Evolutionary conservation across 2,329 filamentous ascomycete species (phyloP).

Genomic region (Dryadomyces sulphureus): DNA sequence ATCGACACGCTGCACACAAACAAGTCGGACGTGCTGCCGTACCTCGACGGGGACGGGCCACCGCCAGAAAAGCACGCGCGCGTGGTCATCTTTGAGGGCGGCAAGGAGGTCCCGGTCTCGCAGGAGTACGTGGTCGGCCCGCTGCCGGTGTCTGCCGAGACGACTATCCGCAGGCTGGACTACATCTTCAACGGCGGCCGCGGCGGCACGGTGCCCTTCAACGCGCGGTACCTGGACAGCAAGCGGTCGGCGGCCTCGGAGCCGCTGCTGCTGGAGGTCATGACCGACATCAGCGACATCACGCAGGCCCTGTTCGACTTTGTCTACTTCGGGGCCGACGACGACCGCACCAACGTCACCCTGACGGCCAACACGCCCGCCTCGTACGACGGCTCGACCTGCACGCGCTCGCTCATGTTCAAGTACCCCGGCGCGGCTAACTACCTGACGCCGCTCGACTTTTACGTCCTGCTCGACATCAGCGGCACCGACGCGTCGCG

Average conservation of each 20-base stretch:
- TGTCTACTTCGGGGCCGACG: conserved; percentile 16
- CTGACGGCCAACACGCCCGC: conserved; percentile 20
- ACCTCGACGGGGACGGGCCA: conserved; percentile 22
- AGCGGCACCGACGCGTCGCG: conserved; percentile 26
- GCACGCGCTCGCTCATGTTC: conserved; percentile 25
- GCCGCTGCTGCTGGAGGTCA: conserved; percentile 21
- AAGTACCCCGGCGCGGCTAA: conserved; percentile 22
- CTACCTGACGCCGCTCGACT: conserved; percentile 28
- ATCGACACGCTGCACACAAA: conserved; percentile 33
- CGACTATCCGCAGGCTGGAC: conserved; percentile 22
- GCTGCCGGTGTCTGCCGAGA: conserved; percentile 24
- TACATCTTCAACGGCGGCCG: conserved; percentile 28
- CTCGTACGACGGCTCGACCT: conserved; percentile 22
- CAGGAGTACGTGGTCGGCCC: conserved; percentile 35
- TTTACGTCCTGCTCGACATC: conserved; percentile 27
- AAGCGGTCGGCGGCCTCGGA: conserved; percentile 18
- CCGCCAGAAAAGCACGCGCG: conserved; percentile 28
- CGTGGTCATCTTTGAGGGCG: conserved; percentile 29
- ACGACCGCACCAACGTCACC: conserved; percentile 17
- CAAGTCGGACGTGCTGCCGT: conserved; percentile 29
- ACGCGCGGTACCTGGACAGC: conserved; percentile 19
- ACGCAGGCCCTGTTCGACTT: conserved; percentile 23
- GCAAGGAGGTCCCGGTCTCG: conserved; percentile 24
- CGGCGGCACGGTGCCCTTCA: conserved; percentile 21
- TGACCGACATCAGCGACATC: conserved; percentile 22